Conservation (phyloP, 176 grass and related monocot species). For the Aegilops speltoides region DNA sequence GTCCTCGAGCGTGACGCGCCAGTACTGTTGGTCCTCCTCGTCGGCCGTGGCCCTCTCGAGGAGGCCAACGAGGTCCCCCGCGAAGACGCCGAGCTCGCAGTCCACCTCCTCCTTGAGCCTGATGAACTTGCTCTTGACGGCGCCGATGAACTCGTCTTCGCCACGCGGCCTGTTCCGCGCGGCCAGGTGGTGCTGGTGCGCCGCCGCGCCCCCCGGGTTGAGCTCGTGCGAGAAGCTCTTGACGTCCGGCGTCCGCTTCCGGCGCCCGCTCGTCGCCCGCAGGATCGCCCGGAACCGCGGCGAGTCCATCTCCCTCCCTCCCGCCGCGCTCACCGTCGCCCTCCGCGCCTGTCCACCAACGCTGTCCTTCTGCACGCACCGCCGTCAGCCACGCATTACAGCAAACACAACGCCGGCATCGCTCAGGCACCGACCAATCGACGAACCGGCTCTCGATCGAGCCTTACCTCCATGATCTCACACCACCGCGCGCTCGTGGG, state of each 20-base stretch:
- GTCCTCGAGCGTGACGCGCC: constrained; percentile 66
- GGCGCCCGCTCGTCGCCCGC: constrained; percentile 77
- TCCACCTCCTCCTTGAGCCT: constrained; percentile 77
- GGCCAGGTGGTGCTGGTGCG: constrained; percentile 24
- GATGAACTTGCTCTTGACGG: constrained; percentile 67
- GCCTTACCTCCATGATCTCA: constrained; percentile 39
- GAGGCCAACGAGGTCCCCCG: constrained; percentile 63
- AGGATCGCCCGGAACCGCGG: constrained; percentile 87
- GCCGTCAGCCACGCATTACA: background rate
- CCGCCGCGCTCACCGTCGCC: constrained; percentile 34
- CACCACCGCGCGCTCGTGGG: background rate
- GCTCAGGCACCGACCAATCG: background rate
- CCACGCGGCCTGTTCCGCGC: constrained; percentile 45
- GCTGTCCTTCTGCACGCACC: constrained; percentile 24
- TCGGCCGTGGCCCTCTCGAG: constrained; percentile 12
- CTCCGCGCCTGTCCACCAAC: background rate
- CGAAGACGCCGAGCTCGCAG: constrained; percentile 76
- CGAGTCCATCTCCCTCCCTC: constrained; percentile 75
- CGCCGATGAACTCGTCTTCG: constrained; percentile 71
- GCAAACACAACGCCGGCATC: background rate
- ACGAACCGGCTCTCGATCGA: background rate
- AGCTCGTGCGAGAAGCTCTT: constrained; percentile 98
- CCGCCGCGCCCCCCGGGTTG: constrained; percentile 24
- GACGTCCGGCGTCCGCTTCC: constrained; percentile 70
- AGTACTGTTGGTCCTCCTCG: constrained; percentile 18